Percentiles rank a stretch among this genome's conserved stretches.
phyloP scores from a whole-genome alignment of 345 rosid species.

The Passiflora organensis region DNA sequence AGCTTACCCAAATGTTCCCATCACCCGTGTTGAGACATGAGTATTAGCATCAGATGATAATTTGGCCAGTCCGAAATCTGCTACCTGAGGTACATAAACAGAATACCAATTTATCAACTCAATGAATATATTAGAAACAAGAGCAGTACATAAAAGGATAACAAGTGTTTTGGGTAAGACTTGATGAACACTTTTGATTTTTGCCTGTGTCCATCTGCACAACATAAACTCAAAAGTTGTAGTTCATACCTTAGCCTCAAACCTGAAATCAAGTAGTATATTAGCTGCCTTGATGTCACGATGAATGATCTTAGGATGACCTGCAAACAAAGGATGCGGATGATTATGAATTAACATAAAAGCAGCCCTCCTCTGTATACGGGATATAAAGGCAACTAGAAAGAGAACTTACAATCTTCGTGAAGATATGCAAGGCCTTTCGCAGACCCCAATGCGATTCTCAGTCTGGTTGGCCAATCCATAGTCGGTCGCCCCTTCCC shows the following conservation, averaged over 20 bases:
- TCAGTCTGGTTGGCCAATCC: slow-evolving; percentile 71
- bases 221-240: not conserved
- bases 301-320: slow-evolving; percentile 90
- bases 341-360: not conserved
- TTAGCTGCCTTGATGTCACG: slow-evolving; percentile 90
- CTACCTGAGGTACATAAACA: slow-evolving; percentile 69
- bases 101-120: not conserved
- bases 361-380: not conserved
- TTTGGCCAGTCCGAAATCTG: slow-evolving; percentile 95
- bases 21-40: slow-evolving; percentile 88
- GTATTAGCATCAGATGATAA: slow-evolving; percentile 69
- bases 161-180: not conserved
- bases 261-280: slow-evolving; percentile 71
- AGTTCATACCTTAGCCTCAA: slow-evolving; percentile 77
- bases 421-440: slow-evolving; percentile 94
- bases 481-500: slow-evolving; percentile 64
- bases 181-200: too few species aligned
- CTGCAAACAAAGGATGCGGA: slow-evolving; percentile 30
- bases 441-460: slow-evolving; percentile 83
- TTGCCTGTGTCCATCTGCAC: too few species aligned
- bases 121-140: not conserved
- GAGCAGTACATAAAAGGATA: not conserved
- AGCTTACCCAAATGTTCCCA: slow-evolving; percentile 96
- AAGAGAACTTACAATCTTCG: slow-evolving; percentile 74
- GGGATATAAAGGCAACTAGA: not conserved